These are phyloP conservation scores for Penicillium waksmanii DNA, from an alignment of 495 filamentous ascomycete species.

Conservation along the genomic window DNA sequence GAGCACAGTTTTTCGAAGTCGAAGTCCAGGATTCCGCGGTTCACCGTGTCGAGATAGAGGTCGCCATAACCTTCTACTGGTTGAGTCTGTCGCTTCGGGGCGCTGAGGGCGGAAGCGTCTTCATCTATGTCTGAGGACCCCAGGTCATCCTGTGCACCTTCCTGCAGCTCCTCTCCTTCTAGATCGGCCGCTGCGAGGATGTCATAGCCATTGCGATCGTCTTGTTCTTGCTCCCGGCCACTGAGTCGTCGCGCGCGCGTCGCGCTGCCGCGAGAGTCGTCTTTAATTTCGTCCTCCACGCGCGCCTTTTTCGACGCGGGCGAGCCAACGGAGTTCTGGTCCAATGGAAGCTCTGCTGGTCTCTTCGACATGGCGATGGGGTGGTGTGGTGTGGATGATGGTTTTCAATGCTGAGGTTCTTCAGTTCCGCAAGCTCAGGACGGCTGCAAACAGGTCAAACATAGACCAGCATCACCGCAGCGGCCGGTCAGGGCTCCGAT, in stretches of 20 bases:
- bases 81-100: constrained; percentile 65
- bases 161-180: constrained; percentile 46
- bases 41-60: constrained; percentile 96
- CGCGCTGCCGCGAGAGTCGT: constrained; percentile 43
- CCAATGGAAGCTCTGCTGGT: constrained; percentile 75
- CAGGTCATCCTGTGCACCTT: constrained; percentile 36
- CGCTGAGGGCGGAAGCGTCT: constrained; percentile 44
- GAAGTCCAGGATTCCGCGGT: constrained; percentile 84
- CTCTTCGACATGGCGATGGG: constrained; percentile 69
- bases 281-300: constrained; percentile 56
- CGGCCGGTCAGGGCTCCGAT: not conserved
- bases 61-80: constrained; percentile 91
- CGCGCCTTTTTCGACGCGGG: constrained; percentile 79
- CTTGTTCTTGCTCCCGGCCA: constrained; percentile 35
- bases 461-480: not conserved
- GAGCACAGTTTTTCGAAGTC: constrained; percentile 99
- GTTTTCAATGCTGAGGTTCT: constrained; percentile 17
- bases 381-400: constrained; percentile 14
- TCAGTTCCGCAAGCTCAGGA: constrained; percentile 19
- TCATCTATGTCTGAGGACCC: constrained; percentile 44
- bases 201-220: constrained; percentile 43
- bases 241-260: constrained; percentile 40
- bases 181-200: constrained; percentile 42
- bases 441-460: constrained; percentile 48
- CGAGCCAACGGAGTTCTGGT: constrained; percentile 64